phyloP scores from a whole-genome alignment of 768 basidiomycete species.

The Mycena galericulata region DNA sequence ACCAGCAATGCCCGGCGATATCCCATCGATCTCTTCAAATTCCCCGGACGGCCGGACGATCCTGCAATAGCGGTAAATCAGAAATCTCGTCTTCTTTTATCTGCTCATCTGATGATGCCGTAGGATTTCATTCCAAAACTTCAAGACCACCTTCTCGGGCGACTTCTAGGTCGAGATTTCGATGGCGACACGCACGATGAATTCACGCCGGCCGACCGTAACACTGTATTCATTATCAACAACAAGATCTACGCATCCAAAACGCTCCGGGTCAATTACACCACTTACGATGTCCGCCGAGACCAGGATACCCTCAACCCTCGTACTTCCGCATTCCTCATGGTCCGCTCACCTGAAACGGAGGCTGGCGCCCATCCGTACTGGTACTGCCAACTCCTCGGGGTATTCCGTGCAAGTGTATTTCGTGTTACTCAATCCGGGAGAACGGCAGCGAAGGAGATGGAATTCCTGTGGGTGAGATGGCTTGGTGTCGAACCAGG shows the following conservation, averaged over 20 bases:
- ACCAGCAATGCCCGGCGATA: background rate
- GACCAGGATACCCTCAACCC: slow-evolving; percentile 48
- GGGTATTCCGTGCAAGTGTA: slow-evolving; percentile 38
- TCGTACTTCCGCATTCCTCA: slow-evolving; percentile 40
- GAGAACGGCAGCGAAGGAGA: background rate
- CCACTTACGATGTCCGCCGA: slow-evolving; percentile 49
- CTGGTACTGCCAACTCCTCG: slow-evolving; percentile 40
- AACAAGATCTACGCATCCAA: slow-evolving; percentile 44
- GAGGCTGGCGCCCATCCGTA: slow-evolving; percentile 29
- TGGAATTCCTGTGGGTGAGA: slow-evolving; percentile 46
- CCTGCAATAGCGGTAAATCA: slow-evolving; percentile 27
- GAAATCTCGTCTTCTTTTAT: background rate
- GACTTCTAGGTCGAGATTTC: slow-evolving; percentile 37
- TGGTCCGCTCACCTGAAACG: slow-evolving; percentile 32
- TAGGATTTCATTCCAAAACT: slow-evolving; percentile 48
- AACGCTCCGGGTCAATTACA: slow-evolving; percentile 48
- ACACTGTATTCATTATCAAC: slow-evolving; percentile 29
- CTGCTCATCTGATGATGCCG: background rate
- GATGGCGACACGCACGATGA: slow-evolving; percentile 46
- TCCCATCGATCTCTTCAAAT: background rate
- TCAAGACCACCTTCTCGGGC: slow-evolving; percentile 48
- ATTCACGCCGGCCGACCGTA: slow-evolving; percentile 36
- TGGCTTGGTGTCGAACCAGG: slow-evolving; percentile 38
- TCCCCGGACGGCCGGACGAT: background rate
- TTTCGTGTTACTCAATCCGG: slow-evolving; percentile 29